Base-by-base conservation (phyloP, 129 eudicot species). In the Centrapalus pauciflorus region DNA sequence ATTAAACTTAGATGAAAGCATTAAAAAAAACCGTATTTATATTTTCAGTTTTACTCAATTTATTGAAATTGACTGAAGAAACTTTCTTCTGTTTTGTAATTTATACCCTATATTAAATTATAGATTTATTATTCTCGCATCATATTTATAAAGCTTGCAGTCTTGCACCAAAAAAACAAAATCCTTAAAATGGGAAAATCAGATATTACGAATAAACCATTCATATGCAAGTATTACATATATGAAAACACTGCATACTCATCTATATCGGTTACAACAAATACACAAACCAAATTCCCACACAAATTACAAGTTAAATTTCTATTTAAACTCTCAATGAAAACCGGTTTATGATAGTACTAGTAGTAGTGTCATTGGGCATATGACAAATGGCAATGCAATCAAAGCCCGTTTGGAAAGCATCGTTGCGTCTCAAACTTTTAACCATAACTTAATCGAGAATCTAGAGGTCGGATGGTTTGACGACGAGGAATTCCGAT, bases 401-500 rank as follows among this genome's bases (percentile, higher is more conserved):
- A 16, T 11, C 27, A 27, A 16, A 6, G 63, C 63, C 75, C 60
- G 45, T 28, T 60, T 25, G 59, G 29, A 26, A 7, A 55, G 13
- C 8, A 65, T 13, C 19, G 65, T 38, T 6, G 19, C 56, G 8
- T 28, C 5, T 54, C 7, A 4, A 30, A 14, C 30, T 9, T 29
- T 73, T 66, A 81, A 35, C 87, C 84, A 46, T 55, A 81, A 45
- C 87, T 85, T 76, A 85, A 63, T 11, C 88, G 85, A 58, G 86
- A 82, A 70, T 86, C 93, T 5, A 70, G 41, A 32, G 86, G 80
- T 52, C 72, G 55, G 16, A 70, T 17, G 0, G 84, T 80, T 59
- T 86, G 93, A 24, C 88, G 81, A 0, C 93, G 77, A 16, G 93
- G 86, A 5, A 82, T 43, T 13, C 93, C 93, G 30, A 82, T 86